Evolutionary conservation across 1,284 basidiomycete species (phyloP), one percentile per base, ranked within the genome.

Genomic region (Rhizoctonia solani): DNA sequence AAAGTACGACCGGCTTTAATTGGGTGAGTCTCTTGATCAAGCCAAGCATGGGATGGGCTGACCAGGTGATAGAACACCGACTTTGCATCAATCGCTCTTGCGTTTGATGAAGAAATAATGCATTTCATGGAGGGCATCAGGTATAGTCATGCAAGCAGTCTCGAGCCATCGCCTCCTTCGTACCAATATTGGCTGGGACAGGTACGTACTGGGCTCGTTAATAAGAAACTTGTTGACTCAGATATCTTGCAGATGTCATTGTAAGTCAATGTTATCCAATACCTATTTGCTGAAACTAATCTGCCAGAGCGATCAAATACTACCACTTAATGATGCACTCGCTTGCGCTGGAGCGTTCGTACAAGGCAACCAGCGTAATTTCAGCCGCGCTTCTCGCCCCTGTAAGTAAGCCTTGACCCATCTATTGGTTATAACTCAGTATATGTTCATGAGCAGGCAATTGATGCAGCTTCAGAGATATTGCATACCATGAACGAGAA

Each of bases 241-340:
- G n/a, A n/a, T n/a, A n/a, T n/a, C 37, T 8, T 39, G 23, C 76
- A 92, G 27, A 77, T 91, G 9, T 89, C 90, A 4, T 92, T 89
- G 89, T 92, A 76, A 72, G 87, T 77, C 30, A n/a, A 39, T 56
- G 21, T 53, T 21, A 19, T 14, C 25, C 47, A 8, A 8, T 58
- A 37, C 23, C 30, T 8, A 47, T 44, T 66, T 72, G 78, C 42
- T 77, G 21, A 39, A 14, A 29, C 13, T 23, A 13, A n/a, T 8
- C 52, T 41, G 21, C 0, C 69, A 91, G 89, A 81, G 80, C 89
- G 44, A 84, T 87, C 65, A 84, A 81, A 54, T 92, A 92, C 73
- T 88, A 87, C 29, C 82, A 89, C 14, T 82, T 92, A 6, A 89
- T 92, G 46, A 90, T 92, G 88, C 90, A 84, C 74, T 92, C 90